Percentiles rank a stretch among this genome's conserved stretches.
These are phyloP conservation scores for Verticillium dahliae DNA, from an alignment of 2,329 filamentous ascomycete species.

Conservation along the genomic window DNA sequence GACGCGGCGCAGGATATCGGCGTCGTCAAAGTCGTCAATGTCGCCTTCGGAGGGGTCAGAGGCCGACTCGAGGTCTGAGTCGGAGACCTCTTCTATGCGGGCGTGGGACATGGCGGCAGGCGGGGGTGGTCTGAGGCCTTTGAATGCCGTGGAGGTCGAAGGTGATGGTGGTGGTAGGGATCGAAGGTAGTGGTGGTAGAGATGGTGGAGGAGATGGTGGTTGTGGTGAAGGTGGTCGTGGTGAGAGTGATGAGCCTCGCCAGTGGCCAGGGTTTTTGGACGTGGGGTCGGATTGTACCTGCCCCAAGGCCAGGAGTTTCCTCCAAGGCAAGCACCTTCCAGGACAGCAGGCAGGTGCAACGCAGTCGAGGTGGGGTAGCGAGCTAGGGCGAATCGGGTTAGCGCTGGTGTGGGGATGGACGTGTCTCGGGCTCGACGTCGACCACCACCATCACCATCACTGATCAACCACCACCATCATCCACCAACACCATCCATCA, in stretches of 20 bases:
- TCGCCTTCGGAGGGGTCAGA: conserved; percentile 87
- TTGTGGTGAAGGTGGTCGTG: conserved; percentile 6
- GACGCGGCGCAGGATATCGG: conserved; percentile 47
- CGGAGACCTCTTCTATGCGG: conserved; percentile 86
- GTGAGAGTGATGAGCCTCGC: conserved; percentile 8
- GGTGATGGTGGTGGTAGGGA: conserved; percentile 1
- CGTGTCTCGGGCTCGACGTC: too few relatives aligned
- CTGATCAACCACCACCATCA: too few relatives aligned
- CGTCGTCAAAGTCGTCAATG: conserved; percentile 58
- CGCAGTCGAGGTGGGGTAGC: not conserved
- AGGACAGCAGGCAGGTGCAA: not conserved
- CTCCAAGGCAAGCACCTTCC: not conserved
- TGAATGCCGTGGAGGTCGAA: not conserved
- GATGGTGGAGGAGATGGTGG: conserved; percentile 5
- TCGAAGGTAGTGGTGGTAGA: not conserved
- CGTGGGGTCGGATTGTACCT: not conserved
- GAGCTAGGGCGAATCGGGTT: not conserved
- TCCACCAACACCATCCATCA: too few relatives aligned
- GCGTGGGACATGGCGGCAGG: conserved; percentile 65
- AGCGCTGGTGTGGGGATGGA: not conserved
- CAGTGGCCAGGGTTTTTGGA: not conserved
- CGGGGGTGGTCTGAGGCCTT: too few relatives aligned
- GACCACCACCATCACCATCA: too few relatives aligned
- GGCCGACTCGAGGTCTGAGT: conserved; percentile 58
- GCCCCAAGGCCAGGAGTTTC: not conserved